These are phyloP conservation scores for Pholiota microspora DNA, from an alignment of 768 basidiomycete species.

Conservation along the genomic window DNA sequence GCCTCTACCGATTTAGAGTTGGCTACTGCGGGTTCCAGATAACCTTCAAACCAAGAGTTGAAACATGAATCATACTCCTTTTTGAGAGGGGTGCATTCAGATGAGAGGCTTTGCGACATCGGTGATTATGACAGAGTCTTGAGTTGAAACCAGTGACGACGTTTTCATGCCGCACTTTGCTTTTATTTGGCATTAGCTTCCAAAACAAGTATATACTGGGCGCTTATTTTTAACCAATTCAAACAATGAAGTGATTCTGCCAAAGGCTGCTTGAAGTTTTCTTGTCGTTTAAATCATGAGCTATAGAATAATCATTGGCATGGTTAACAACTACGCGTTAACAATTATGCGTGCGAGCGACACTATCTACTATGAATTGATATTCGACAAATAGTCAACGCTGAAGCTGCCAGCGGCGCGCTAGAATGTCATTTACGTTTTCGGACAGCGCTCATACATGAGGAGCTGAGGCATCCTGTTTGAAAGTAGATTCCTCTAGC, in stretches of 20 bases:
- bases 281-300: no score
- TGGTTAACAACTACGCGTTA: no score
- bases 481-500: conserved; percentile 20
- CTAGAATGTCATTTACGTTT: no score
- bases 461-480: neutral
- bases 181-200: neutral
- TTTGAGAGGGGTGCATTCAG: conserved; percentile 89
- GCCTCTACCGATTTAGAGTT: conserved; percentile 36
- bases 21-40: conserved; percentile 77
- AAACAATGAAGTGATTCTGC: no score
- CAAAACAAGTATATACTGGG: neutral
- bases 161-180: neutral
- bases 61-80: conserved; percentile 91
- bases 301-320: no score
- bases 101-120: conserved; percentile 77
- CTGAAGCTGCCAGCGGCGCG: no score
- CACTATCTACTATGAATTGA: no score
- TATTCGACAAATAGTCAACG: no score
- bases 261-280: no score
- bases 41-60: conserved; percentile 97
- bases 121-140: conserved; percentile 23
- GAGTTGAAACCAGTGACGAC: neutral
- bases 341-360: no score
- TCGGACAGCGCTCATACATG: neutral
- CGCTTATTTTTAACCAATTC: no score